These are phyloP conservation scores for Penicillium maclennaniae DNA, from an alignment of 495 filamentous ascomycete genomes.

Conservation along the genomic window DNA sequence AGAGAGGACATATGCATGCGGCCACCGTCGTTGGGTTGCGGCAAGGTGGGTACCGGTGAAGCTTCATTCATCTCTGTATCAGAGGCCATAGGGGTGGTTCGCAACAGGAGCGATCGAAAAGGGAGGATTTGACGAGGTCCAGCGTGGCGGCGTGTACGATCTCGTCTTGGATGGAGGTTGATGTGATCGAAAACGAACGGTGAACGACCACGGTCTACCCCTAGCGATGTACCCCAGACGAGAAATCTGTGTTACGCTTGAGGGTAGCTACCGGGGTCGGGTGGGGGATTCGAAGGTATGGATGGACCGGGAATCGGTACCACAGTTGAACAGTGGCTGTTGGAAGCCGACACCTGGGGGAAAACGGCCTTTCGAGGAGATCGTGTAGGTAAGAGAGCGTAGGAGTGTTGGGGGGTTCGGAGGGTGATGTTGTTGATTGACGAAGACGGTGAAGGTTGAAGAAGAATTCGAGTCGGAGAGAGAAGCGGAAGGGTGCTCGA, in stretches of 20 bases:
- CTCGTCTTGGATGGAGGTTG: constrained; percentile 2
- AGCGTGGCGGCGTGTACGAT: constrained; percentile 17
- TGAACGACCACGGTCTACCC: constrained; percentile 40
- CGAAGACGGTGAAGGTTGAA: background rate
- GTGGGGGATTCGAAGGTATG: constrained; percentile 10
- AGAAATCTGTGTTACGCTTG: constrained; percentile 43
- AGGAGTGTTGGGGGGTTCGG: background rate
- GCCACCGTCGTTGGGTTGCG: constrained; percentile 43
- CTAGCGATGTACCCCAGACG: constrained; percentile 44
- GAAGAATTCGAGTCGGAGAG: background rate
- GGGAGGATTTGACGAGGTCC: constrained; percentile 18
- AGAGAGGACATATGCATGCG: constrained; percentile 42
- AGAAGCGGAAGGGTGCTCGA: background rate
- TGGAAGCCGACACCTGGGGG: background rate
- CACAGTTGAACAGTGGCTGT: constrained; percentile 3
- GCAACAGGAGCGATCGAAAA: constrained; percentile 16
- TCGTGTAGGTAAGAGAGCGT: constrained; percentile 3
- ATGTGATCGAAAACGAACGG: constrained; percentile 9
- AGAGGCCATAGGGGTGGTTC: constrained; percentile 36
- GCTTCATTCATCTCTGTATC: constrained; percentile 41
- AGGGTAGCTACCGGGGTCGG: constrained; percentile 42
- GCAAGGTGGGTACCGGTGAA: constrained; percentile 40
- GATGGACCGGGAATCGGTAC: constrained; percentile 12
- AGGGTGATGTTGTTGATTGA: background rate
- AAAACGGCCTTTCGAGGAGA: background rate